Percentiles rank a stretch among this genome's conserved stretches.
Conservation (phyloP, 1,139 yeast species). For the Diutina rugosa region DNA sequence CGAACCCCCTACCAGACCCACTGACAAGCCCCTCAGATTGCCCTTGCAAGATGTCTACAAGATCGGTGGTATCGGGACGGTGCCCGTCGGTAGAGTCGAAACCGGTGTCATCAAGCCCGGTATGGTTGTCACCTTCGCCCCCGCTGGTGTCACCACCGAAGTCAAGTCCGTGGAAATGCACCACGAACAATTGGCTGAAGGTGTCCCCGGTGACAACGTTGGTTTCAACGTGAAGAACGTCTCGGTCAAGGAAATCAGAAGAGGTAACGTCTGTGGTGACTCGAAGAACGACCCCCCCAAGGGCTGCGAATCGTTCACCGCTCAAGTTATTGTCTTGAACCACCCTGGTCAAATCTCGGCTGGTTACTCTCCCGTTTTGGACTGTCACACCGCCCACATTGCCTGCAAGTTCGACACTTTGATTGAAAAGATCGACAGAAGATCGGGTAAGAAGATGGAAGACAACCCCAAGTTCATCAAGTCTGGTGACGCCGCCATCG, state of each 20-base stretch:
- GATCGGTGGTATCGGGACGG: slow-evolving; percentile 91
- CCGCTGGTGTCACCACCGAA: slow-evolving; percentile 88
- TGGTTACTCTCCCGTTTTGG: slow-evolving; percentile 89
- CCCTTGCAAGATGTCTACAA: slow-evolving; percentile 89
- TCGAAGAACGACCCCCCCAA: slow-evolving; percentile 89
- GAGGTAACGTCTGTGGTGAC: slow-evolving; percentile 95
- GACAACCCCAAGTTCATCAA: slow-evolving; percentile 76
- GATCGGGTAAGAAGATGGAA: slow-evolving; percentile 83
- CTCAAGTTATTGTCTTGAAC: slow-evolving; percentile 84
- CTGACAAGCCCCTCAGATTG: slow-evolving; percentile 84
- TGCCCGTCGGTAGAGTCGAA: slow-evolving; percentile 92
- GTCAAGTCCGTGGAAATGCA: slow-evolving; percentile 92
- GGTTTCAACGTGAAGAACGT: slow-evolving; percentile 94
- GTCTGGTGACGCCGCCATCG: slow-evolving; percentile 92
- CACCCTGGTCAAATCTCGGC: slow-evolving; percentile 91
- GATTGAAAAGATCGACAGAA: slow-evolving; percentile 84
- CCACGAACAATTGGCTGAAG: slow-evolving; percentile 77
- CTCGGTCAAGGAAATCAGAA: slow-evolving; percentile 86
- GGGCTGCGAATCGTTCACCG: slow-evolving; percentile 74
- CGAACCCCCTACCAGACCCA: slow-evolving; percentile 77
- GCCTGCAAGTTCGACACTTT: slow-evolving; percentile 84
- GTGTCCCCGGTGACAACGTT: slow-evolving; percentile 91
- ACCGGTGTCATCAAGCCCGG: slow-evolving; percentile 88
- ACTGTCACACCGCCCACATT: slow-evolving; percentile 93
- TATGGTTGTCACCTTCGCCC: slow-evolving; percentile 84